Conservation (phyloP, 2,329 filamentous ascomycete species). For the Podosphaera xanthii region DNA sequence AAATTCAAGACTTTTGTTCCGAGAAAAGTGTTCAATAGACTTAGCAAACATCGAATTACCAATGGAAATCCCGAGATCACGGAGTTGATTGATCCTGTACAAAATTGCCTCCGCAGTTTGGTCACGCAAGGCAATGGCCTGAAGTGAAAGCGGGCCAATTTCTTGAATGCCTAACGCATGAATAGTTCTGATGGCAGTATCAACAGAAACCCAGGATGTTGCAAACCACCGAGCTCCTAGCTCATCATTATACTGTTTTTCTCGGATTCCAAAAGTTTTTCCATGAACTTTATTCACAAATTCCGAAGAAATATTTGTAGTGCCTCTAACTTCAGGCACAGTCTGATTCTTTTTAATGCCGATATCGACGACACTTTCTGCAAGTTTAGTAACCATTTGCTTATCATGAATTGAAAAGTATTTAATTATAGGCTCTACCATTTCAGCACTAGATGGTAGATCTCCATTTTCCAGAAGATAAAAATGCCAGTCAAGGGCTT, state of each 20-base stretch:
- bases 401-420: constrained; percentile 17
- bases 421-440: constrained; percentile 20
- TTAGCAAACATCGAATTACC: constrained; percentile 39
- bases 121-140: constrained; percentile 51
- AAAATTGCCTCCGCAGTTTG: constrained; percentile 30
- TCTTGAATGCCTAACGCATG: constrained; percentile 44
- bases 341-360: constrained; percentile 9
- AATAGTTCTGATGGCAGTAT: constrained; percentile 47
- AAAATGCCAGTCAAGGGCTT: constrained; percentile 24
- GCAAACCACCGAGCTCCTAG: constrained; percentile 69
- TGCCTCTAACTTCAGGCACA: constrained; percentile 3
- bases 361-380: constrained; percentile 10
- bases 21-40: constrained; percentile 40
- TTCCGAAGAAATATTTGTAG: constrained; percentile 12
- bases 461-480: constrained; percentile 21
- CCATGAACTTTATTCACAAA: constrained; percentile 16
- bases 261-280: constrained; percentile 12
- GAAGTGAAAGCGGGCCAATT: constrained; percentile 55
- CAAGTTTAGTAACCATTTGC: constrained; percentile 9
- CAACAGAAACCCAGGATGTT: constrained; percentile 46
- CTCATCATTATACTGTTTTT: constrained; percentile 36
- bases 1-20: constrained; percentile 22
- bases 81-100: constrained; percentile 35
- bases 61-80: constrained; percentile 37
- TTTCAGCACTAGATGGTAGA: constrained; percentile 18